Evolutionary conservation across 805 yeast species (phyloP), one percentile per base, ranked within the genome.

Genomic region (Saccharomycopsis sp.): DNA sequence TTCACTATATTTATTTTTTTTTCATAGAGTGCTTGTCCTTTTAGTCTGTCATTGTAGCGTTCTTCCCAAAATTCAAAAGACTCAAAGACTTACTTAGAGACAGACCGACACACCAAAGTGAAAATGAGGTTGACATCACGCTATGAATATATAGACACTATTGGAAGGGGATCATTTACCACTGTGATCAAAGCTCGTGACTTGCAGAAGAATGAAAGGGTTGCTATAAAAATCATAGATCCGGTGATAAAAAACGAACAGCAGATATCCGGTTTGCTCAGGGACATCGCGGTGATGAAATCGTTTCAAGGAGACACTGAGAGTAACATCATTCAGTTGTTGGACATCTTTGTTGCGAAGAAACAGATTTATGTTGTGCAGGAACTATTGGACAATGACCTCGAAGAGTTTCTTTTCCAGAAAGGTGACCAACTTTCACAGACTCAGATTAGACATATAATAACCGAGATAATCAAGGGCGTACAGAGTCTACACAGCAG

Each of bases 311-410:
- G 44, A 7, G 16, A 16, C 16, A 54, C 21, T 23, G 7, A 40
- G 15, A 54, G 52, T 15, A 44, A 47, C 23, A 40, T 54, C 23
- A 23, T 54, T 53, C 23, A 16, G 20, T 9, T 21, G 9, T 23
- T 18, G 24, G 56, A 54, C 48, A 16, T 20, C 4, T 16, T 46
- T 9, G 37, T 54, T 20, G n/a, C 9, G 2, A 23, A 51, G 14
- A 48, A 2, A 18, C 24, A 24, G 23, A 40, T 21, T 5, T 51
- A 24, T 34, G 44, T 56, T 7, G 50, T 51, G 18, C 58, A 51
- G 23, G 58, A 56, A 40, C 21, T 56, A 21, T 51, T 56, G 58
- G 55, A 56, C 18, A 21, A 16, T 20, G 51, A 52, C 34, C 34
- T 51, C 12, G 48, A 44, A 44, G 48, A 44, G 21, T 44, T 44